Percentiles rank a stretch among this genome's conserved stretches.
Evolutionary conservation across 1,139 yeast species (phyloP).

Genomic region (Protomyces macrosporus): DNA sequence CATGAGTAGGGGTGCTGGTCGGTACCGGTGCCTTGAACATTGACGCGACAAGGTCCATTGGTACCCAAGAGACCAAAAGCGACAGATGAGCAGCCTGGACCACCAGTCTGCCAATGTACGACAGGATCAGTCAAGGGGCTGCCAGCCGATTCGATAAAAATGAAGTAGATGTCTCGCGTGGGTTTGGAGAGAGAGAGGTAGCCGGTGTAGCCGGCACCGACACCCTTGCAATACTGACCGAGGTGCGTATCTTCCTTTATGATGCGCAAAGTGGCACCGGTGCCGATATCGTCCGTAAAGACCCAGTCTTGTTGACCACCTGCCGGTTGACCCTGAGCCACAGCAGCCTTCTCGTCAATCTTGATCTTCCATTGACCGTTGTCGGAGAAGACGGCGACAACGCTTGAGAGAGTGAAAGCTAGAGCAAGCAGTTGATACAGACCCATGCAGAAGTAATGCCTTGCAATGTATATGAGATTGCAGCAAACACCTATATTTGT

Average conservation of each 20-base stretch:
- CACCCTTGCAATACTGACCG: not conserved
- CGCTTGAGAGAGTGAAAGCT: not conserved
- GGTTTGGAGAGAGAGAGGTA: constrained; percentile 78
- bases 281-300: too few species aligned
- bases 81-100: constrained; percentile 95
- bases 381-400: not conserved
- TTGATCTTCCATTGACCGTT: not conserved
- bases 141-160: constrained; percentile 86
- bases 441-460: too few species aligned
- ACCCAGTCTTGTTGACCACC: too few species aligned
- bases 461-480: too few species aligned
- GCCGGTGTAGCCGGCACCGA: constrained; percentile 53
- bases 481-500: too few species aligned
- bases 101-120: constrained; percentile 76
- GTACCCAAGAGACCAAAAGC: constrained; percentile 87
- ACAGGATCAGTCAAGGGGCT: constrained; percentile 82
- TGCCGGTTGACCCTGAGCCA: too few species aligned
- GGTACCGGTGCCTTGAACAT: constrained; percentile 53
- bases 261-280: not conserved
- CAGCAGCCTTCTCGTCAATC: too few species aligned
- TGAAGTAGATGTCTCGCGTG: constrained; percentile 72
- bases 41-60: constrained; percentile 77
- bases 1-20: constrained; percentile 48
- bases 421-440: too few species aligned
- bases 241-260: not conserved